Conservation (phyloP, 2,329 filamentous ascomycete genomes). For the Claviceps cyperi region DNA sequence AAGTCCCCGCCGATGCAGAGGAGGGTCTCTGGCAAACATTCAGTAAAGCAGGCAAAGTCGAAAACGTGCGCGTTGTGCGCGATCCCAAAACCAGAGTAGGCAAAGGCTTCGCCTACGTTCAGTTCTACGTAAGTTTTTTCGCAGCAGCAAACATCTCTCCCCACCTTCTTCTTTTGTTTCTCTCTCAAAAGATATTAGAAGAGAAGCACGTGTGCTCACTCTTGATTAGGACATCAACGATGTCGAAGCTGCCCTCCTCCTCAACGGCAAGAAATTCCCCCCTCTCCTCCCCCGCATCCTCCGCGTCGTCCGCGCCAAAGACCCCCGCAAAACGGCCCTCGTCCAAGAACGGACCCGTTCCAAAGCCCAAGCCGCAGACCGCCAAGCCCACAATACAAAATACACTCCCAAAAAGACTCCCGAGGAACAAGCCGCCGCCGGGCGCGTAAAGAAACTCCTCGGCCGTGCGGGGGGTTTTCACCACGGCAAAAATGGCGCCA, state of each 20-base stretch:
- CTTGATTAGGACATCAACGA: slow-evolving; percentile 54
- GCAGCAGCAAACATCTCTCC: not conserved
- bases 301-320: slow-evolving; percentile 76
- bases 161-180: not conserved
- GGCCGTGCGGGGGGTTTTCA: slow-evolving; percentile 50
- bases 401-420: slow-evolving; percentile 59
- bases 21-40: slow-evolving; percentile 86
- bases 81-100: slow-evolving; percentile 84
- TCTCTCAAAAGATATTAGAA: not conserved
- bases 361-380: slow-evolving; percentile 21
- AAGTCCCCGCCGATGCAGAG: slow-evolving; percentile 70
- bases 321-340: slow-evolving; percentile 43
- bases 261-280: slow-evolving; percentile 84
- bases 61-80: slow-evolving; percentile 84
- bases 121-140: slow-evolving; percentile 53
- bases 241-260: slow-evolving; percentile 79
- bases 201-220: not conserved
- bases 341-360: slow-evolving; percentile 24
- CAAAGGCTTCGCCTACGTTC: slow-evolving; percentile 95
- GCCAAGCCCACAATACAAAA: slow-evolving; percentile 27
- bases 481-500: slow-evolving; percentile 20
- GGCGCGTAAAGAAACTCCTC: slow-evolving; percentile 60
- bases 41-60: slow-evolving; percentile 60
- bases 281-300: slow-evolving; percentile 83
- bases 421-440: slow-evolving; percentile 54